Conservation (phyloP, 129 eudicot species). For the Arctium minus region DNA sequence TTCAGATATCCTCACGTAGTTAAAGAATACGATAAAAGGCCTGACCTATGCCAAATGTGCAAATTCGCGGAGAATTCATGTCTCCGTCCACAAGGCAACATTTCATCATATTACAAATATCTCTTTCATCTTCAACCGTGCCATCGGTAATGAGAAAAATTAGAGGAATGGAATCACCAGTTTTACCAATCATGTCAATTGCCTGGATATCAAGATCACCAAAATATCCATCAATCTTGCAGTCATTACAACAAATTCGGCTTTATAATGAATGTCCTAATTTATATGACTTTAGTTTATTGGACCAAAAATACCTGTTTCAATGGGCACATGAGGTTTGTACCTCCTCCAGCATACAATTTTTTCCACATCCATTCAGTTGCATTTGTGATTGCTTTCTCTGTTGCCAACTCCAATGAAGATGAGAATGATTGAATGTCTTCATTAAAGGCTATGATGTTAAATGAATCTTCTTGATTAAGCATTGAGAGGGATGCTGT, state of each 20-base stretch:
- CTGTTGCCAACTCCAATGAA: slow-evolving; percentile 55
- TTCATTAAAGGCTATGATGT: slow-evolving; percentile 70
- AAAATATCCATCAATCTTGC: background rate
- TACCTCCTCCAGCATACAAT: slow-evolving; percentile 58
- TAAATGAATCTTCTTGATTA: slow-evolving; percentile 54
- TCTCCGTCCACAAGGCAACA: slow-evolving; percentile 31
- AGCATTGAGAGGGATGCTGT: slow-evolving; percentile 49
- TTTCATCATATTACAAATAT: slow-evolving; percentile 56
- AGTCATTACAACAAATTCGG: slow-evolving; percentile 19
- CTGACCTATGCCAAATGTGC: slow-evolving; percentile 86
- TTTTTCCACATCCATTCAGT: slow-evolving; percentile 57
- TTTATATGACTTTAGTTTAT: background rate
- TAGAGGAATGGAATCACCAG: slow-evolving; percentile 40
- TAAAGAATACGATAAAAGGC: background rate
- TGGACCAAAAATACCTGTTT: slow-evolving; percentile 42
- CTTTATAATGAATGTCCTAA: background rate
- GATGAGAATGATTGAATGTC: slow-evolving; percentile 39
- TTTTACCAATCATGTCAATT: slow-evolving; percentile 56
- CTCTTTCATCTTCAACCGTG: slow-evolving; percentile 76
- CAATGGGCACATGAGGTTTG: slow-evolving; percentile 62
- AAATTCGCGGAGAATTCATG: slow-evolving; percentile 50
- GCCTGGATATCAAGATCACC: slow-evolving; percentile 44
- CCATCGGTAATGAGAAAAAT: slow-evolving; percentile 83
- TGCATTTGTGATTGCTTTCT: slow-evolving; percentile 60
- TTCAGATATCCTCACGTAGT: background rate